phyloP scores from a whole-genome alignment of 306 rosid genomes.

The Senna tora region DNA sequence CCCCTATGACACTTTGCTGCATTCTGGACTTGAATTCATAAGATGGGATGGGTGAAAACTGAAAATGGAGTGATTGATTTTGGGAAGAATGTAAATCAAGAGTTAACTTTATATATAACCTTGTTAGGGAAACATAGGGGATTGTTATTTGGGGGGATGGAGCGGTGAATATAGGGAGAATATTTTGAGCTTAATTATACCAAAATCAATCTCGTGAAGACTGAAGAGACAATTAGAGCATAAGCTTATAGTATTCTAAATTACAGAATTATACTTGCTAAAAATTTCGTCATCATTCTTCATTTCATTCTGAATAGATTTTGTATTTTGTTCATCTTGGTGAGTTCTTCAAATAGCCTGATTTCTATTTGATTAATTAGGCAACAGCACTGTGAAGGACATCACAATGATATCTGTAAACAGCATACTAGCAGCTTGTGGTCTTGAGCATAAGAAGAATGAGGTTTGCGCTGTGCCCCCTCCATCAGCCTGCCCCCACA shows the following conservation, averaged over 20 bases:
- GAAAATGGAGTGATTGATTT: too few species aligned
- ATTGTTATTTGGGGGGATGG: neutral
- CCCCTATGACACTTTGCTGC: neutral
- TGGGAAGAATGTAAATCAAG: too few species aligned
- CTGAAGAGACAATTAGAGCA: neutral
- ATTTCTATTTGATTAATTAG: slow-evolving; percentile 52
- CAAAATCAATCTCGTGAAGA: neutral
- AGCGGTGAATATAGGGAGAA: neutral
- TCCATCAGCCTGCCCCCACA: slow-evolving; percentile 73
- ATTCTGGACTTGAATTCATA: neutral
- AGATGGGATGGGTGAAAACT: too few species aligned
- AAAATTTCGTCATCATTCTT: neutral
- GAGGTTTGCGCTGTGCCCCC: slow-evolving; percentile 65
- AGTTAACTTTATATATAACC: neutral
- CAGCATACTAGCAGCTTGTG: slow-evolving; percentile 85
- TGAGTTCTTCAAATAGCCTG: slow-evolving; percentile 30
- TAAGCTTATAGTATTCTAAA: neutral
- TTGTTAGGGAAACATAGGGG: neutral
- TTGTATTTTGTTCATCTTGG: slow-evolving; percentile 17
- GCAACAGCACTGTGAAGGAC: slow-evolving; percentile 54
- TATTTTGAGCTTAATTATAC: neutral
- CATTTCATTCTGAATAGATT: neutral
- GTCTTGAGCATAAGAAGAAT: slow-evolving; percentile 60
- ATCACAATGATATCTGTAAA: slow-evolving; percentile 62
- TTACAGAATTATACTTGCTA: neutral